Evolutionary conservation across 2,329 filamentous ascomycete genomes (phyloP), one percentile per base, ranked within the genome.

Genomic region (Hymenoscyphus fraxineus): DNA sequence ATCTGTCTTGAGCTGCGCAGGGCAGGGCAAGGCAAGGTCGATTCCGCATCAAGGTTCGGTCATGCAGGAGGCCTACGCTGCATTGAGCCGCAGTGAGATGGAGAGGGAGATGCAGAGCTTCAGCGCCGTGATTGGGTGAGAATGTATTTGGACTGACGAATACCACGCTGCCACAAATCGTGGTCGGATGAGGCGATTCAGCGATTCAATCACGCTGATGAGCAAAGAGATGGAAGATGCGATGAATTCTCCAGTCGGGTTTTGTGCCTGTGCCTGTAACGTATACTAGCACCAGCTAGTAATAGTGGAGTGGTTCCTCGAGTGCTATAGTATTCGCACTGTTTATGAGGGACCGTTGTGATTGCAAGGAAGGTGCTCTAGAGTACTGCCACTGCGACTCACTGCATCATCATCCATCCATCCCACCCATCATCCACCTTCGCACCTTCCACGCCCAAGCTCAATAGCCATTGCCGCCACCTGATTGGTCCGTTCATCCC

Each of bases 161-260:
- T 61, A 41, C 60, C 31, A 61, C 60, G 56, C 60, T 61, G 60
- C 60, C 60, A 61, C 60, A 60, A 19, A 35, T 47, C 27, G 27
- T 55, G 4, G 60, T 61, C 54, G 56, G 47, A 57, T 56, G 31
- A 47, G 60, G 40, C 27, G 47, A 27, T 27, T 27, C 27, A 27
- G 27, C 27, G 27, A 27, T 27, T 27, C 27, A 27, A 27, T 27
- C 27, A 27, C 27, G 27, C 27, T 27, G 27, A 27, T 27, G 27
- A 27, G 27, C 27, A 27, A 27, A 27, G 2, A 27, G 27, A n/a
- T n/a, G n/a, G n/a, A 27, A 27, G 27, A 27, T 27, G 27, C 27
- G 27, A 27, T 27, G 27, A 27, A 27, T 27, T 27, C 27, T 27
- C 27, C 27, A 27, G 27, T 27, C 27, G 27, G 27, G 27, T 27